Base-by-base conservation (phyloP, 2,329 filamentous ascomycete species). In the Colletotrichum sp. region DNA sequence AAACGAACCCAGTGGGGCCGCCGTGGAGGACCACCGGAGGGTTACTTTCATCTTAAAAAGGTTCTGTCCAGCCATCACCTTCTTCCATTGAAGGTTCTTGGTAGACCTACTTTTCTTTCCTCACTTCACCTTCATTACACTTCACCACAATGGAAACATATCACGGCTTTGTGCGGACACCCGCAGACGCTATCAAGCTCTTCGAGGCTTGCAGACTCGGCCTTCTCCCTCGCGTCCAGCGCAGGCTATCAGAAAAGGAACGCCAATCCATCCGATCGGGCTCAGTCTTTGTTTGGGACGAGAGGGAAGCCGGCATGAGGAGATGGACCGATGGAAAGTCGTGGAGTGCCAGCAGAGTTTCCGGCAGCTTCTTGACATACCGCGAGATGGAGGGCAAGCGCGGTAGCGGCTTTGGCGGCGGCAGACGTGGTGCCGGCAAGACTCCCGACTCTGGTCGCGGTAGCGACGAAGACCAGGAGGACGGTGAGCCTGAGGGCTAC, bases 281-380 rank as follows among this genome's bases (percentile, higher is more conserved):
- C 59, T 99, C 97, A 0, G 96, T 99, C 5, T 99, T 99, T 82
- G 97, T 99, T n/a, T 99, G 97, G 97, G 97, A 99, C 85, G 97
- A 99, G 88, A 90, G 96, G 80, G 97, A 99, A 88, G 97, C 97
- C 13, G 97, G 97, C 79, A 99, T 99, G 97, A 92, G 97, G 82
- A 90, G 97, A 85, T 99, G 97, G 97, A 99, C 97, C 1, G 97
- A 99, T 81, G 97, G 97, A 72, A 99, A 99, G 85, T 99, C 96
- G 44, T 99, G 97, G 97, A 99, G 96, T 82, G 97, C 97, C 39
- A 99, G 96, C 86, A 92, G 97, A 77, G 97, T 99, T 1, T 99
- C 96, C 0, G 97, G 97, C 68, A 99, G 97, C 87, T 99, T 99
- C 84, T 86, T 99, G 76, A 99, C 97, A 9, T 99, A 99, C 83